phyloP scores from a whole-genome alignment of 225 moss, liverwort and hornwort genomes.

The Pleurozium schreberi region DNA sequence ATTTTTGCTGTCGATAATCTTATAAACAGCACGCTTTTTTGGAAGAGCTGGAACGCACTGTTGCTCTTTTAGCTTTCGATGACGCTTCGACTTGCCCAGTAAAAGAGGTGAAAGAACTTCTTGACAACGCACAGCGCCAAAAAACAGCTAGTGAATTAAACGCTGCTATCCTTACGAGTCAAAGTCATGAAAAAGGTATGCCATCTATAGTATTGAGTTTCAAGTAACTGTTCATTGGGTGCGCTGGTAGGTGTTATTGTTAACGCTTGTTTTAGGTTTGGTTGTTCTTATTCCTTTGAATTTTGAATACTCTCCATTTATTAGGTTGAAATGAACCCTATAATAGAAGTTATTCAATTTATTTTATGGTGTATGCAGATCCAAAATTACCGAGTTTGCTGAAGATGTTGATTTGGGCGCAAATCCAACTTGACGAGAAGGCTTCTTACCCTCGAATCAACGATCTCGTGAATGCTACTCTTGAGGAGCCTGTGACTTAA shows the following conservation, averaged over 20 bases:
- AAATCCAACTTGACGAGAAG: slow-evolving; percentile 89
- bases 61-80: slow-evolving; percentile 82
- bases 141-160: slow-evolving; percentile 98
- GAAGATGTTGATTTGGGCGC: slow-evolving; percentile 96
- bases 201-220: neutral
- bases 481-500: slow-evolving; percentile 86
- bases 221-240: neutral
- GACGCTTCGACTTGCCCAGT: slow-evolving; percentile 88
- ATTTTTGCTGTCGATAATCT: neutral
- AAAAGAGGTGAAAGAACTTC: slow-evolving; percentile 83
- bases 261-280: neutral
- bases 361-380: slow-evolving; percentile 33
- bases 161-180: slow-evolving; percentile 87
- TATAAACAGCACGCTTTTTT: slow-evolving; percentile 66
- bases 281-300: neutral
- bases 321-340: neutral
- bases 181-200: slow-evolving; percentile 94
- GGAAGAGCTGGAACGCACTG: slow-evolving; percentile 90
- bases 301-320: neutral
- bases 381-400: slow-evolving; percentile 84
- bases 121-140: slow-evolving; percentile 87
- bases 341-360: neutral
- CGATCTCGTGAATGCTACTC: slow-evolving; percentile 81
- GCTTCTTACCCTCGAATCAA: slow-evolving; percentile 89
- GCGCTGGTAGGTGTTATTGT: neutral